phyloP scores from a whole-genome alignment of 108 stramenopile species.

The Skeletonema tropicum region DNA sequence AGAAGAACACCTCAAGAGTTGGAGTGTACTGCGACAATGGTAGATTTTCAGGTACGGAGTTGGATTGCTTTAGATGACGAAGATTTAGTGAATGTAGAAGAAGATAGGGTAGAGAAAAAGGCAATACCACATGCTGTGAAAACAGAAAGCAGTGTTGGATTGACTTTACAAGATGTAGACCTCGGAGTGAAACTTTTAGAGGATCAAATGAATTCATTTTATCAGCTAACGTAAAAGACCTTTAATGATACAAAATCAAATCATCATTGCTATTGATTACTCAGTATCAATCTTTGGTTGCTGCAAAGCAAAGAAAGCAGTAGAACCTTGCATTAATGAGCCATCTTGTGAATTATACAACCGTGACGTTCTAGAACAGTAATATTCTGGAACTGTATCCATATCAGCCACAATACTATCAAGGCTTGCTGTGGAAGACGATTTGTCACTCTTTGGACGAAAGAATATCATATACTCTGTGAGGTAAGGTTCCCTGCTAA shows the following conservation, averaged over 20 bases:
- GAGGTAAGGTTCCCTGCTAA: slow-evolving; percentile 21
- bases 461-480: slow-evolving; percentile 46
- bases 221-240: slow-evolving; percentile 4
- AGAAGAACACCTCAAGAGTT: slow-evolving; percentile 1
- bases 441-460: slow-evolving; percentile 14
- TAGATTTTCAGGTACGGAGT: slow-evolving; percentile 21
- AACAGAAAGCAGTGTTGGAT: slow-evolving; percentile 57
- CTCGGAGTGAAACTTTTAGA: slow-evolving; percentile 50
- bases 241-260: neutral
- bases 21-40: neutral
- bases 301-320: slow-evolving; percentile 50
- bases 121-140: slow-evolving; percentile 53
- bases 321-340: slow-evolving; percentile 45
- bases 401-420: neutral
- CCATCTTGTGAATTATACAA: slow-evolving; percentile 42
- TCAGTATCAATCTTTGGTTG: slow-evolving; percentile 13
- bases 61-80: slow-evolving; percentile 83
- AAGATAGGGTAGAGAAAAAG: slow-evolving; percentile 36
- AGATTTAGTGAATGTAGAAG: slow-evolving; percentile 59
- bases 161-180: slow-evolving; percentile 52
- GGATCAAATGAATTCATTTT: slow-evolving; percentile 27
- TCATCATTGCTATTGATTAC: neutral
- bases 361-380: slow-evolving; percentile 41
- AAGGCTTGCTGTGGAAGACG: neutral
- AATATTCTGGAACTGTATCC: slow-evolving; percentile 20